Evolutionary conservation across 2,329 filamentous ascomycete species (phyloP).

Genomic region (Cladosporium halotolerans): DNA sequence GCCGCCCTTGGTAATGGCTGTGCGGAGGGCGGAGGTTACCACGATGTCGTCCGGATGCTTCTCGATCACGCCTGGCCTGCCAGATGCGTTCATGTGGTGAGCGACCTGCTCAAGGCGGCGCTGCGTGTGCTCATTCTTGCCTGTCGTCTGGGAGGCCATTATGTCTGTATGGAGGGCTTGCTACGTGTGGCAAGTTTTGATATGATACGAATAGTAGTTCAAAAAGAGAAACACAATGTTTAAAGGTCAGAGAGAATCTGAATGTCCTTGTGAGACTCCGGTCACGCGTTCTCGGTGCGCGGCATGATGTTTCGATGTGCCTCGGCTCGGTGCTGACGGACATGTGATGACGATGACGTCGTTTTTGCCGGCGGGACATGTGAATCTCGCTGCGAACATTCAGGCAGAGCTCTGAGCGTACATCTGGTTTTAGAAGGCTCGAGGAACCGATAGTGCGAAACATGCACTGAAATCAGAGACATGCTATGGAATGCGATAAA

Average conservation of each 20-base stretch:
- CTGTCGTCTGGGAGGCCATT: constrained; percentile 12
- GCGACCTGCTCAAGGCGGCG: constrained; percentile 52
- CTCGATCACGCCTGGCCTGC: constrained; percentile 39
- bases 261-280: neutral
- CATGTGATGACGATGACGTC: too few relatives aligned
- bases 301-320: too few relatives aligned
- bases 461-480: too few relatives aligned
- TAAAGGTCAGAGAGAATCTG: neutral
- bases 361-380: too few relatives aligned
- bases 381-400: too few relatives aligned
- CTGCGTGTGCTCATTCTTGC: constrained; percentile 10
- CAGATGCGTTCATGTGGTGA: constrained; percentile 47
- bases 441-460: too few relatives aligned
- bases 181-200: neutral
- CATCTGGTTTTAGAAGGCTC: too few relatives aligned
- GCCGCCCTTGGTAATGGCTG: constrained; percentile 85
- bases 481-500: too few relatives aligned
- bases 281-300: too few relatives aligned
- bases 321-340: too few relatives aligned
- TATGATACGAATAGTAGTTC: neutral
- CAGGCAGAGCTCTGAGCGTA: too few relatives aligned
- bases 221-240: neutral
- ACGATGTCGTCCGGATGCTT: constrained; percentile 67
- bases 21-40: constrained; percentile 85
- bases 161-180: neutral